Evolutionary conservation across 495 filamentous ascomycete species (phyloP).

Genomic region (Hypoxylon cercidicola): DNA sequence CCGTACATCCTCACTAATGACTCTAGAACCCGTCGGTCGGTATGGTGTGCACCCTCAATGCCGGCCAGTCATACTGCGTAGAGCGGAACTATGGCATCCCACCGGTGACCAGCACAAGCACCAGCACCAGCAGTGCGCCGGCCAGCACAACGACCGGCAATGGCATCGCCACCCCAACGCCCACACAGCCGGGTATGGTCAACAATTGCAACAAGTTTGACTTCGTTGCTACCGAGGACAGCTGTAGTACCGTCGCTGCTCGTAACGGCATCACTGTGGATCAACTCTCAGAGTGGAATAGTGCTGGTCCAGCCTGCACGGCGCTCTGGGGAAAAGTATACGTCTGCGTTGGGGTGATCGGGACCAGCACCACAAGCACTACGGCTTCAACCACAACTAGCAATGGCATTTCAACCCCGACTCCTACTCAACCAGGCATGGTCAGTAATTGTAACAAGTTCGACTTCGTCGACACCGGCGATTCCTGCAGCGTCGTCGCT

Average conservation of each 20-base stretch:
- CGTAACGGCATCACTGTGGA: constrained; percentile 40
- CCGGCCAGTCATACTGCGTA: constrained; percentile 8
- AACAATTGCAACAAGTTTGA: constrained; percentile 56
- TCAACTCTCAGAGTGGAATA: constrained; percentile 51
- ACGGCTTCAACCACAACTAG: constrained; percentile 15
- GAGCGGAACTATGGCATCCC: constrained; percentile 14
- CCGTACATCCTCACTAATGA: neutral
- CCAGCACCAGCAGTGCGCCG: neutral
- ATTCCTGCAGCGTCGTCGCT: constrained; percentile 55
- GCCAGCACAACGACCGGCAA: constrained; percentile 22
- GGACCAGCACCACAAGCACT: constrained; percentile 9
- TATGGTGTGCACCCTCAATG: neutral
- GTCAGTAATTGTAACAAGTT: constrained; percentile 54
- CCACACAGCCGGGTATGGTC: constrained; percentile 50
- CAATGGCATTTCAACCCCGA: constrained; percentile 44
- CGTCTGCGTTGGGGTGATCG: constrained; percentile 16
- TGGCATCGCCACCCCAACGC: constrained; percentile 43
- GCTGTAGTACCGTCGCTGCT: constrained; percentile 52
- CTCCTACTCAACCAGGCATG: constrained; percentile 51
- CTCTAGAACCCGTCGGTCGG: constrained; percentile 7
- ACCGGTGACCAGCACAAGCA: constrained; percentile 4
- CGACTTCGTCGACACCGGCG: constrained; percentile 51
- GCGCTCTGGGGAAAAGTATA: constrained; percentile 1
- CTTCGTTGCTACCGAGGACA: constrained; percentile 53
- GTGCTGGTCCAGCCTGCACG: constrained; percentile 11